Base-by-base conservation (phyloP, 2,329 filamentous ascomycete species). In the Zalaria obscura region DNA sequence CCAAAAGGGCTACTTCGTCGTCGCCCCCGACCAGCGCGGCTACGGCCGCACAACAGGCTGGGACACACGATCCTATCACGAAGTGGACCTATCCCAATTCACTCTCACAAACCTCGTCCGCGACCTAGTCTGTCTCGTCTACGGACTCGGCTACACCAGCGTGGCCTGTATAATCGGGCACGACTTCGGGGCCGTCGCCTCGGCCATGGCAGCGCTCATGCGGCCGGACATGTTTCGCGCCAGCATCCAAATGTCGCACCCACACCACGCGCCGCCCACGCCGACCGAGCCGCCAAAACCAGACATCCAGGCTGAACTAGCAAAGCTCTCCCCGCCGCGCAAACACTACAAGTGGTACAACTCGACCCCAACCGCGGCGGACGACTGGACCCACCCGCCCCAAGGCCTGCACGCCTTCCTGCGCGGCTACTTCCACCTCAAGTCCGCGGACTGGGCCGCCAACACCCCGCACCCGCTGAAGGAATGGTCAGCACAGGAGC, bases 271-370 rank as follows among this genome's bases (percentile, higher is more conserved):
- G 0, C 61, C 66, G 5, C 65, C 71, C 0, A 27, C 39, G 4
- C 25, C 40, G n/a, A 11, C 33, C 8, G 31, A 31, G 3, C 32
- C 36, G 8, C 48, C 40, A 38, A 44, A 50, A 10, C 26, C 46
- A 5, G 66, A 76, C 43, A 68, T 81, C n/a, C 72, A 77, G 43
- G 59, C 62, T 18, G 70, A 70, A 3, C 67, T 82, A 2, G 69
- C 69, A 0, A 60, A 62, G 34, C 64, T 78, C 1, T 55, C 65
- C 2, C 66, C 70, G n/a, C 75, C 76, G 0, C 54, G 74, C 5
- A 82, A 82, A 54, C 78, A 82, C 54, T 83, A 83, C 63, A 79
- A 80, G 56, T 78, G 70, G 70, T 81, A 77, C 56, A 78, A 77
- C 50, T 71, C 72, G 3, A 69, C 66, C 2, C 39, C 63, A 0